Percentiles rank a stretch among this genome's conserved stretches.
These are phyloP conservation scores for Crucihimalaya himalaica DNA, from an alignment of 345 rosid genomes.

Conservation along the genomic window DNA sequence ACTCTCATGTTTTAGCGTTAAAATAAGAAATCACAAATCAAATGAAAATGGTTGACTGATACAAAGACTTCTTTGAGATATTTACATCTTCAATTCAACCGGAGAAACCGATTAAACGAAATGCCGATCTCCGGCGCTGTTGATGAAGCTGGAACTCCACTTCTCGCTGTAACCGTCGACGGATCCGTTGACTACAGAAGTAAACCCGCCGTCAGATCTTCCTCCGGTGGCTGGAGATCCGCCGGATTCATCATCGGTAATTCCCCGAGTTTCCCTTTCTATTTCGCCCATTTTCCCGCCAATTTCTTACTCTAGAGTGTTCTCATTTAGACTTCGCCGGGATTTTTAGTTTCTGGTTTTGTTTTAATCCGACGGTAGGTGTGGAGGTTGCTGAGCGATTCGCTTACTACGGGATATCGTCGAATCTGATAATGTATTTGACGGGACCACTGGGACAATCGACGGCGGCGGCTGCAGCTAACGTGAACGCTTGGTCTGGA, in stretches of 20 bases:
- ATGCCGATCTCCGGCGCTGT: conserved; percentile 35
- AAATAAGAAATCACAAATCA: too few relatives aligned
- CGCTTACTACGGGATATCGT: conserved; percentile 49
- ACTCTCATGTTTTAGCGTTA: too few relatives aligned
- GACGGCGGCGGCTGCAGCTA: conserved; percentile 51
- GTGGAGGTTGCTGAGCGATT: conserved; percentile 61
- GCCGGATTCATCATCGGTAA: conserved; percentile 53
- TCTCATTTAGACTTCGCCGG: neutral
- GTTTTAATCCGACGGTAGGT: conserved; percentile 28
- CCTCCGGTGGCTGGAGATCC: conserved; percentile 56
- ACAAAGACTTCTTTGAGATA: too few relatives aligned
- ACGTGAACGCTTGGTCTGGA: conserved; percentile 58
- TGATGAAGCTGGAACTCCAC: conserved; percentile 32
- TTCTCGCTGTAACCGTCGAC: conserved; percentile 38
- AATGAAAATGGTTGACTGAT: too few relatives aligned
- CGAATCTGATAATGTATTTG: conserved; percentile 51
- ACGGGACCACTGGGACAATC: conserved; percentile 56
- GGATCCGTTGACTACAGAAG: conserved; percentile 43
- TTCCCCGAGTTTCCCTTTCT: too few relatives aligned
- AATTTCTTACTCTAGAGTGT: neutral
- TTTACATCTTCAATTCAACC: too few relatives aligned
- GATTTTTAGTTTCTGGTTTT: neutral
- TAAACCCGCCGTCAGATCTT: conserved; percentile 38
- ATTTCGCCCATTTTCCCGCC: conserved; percentile 3
- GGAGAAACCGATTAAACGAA: neutral